Percentiles rank a stretch among this genome's conserved stretches.
Evolutionary conservation across 225 moss, liverwort and hornwort species (phyloP).

Genomic region (Bryoerythrophyllum caledonicum): DNA sequence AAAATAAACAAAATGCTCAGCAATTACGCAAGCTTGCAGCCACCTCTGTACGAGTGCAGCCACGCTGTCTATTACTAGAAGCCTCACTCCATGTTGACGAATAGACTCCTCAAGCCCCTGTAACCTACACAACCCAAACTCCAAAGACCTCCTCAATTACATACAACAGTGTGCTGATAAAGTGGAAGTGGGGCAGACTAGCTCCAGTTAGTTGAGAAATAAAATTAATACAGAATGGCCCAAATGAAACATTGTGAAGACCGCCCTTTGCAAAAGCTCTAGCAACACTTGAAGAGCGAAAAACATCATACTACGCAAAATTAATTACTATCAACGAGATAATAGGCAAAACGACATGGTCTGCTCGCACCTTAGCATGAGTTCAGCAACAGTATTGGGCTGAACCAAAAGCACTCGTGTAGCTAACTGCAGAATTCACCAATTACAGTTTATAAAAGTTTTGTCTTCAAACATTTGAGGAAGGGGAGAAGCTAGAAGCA

Average conservation of each 20-base stretch:
- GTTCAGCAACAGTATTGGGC: conserved; percentile 55
- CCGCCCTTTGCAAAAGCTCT: background rate
- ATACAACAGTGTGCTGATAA: background rate
- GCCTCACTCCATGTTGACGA: conserved; percentile 48
- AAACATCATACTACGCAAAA: background rate
- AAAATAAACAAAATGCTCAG: background rate
- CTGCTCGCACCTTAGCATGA: conserved; percentile 55
- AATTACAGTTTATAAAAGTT: background rate
- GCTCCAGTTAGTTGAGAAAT: background rate
- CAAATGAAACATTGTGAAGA: background rate
- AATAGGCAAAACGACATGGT: background rate
- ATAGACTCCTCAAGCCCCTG: conserved; percentile 53
- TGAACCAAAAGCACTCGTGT: conserved; percentile 63
- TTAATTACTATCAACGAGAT: background rate
- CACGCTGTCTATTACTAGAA: conserved; percentile 69
- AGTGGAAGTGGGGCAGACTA: background rate
- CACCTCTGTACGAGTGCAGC: conserved; percentile 67
- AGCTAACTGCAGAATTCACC: conserved; percentile 52
- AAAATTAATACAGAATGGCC: background rate
- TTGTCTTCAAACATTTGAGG: background rate
- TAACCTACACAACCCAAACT: conserved; percentile 42
- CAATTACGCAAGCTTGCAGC: background rate
- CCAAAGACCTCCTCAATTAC: conserved; percentile 1
- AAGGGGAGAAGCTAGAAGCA: background rate
- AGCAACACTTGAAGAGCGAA: background rate